These are phyloP conservation scores for Rubroshorea leprosula DNA, from an alignment of 345 rosid genomes.

Conservation along the genomic window DNA sequence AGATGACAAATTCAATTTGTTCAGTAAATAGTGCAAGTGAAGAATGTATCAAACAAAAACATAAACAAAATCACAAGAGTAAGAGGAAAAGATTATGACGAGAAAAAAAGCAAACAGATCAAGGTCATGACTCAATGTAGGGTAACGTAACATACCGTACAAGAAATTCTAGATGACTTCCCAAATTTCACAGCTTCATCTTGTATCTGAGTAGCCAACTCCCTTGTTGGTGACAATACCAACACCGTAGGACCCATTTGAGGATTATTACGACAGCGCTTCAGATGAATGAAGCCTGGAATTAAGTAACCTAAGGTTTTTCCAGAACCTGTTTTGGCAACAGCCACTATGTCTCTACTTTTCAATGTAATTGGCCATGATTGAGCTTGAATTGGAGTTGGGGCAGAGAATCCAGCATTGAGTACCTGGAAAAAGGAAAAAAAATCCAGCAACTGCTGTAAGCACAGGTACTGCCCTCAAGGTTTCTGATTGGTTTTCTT, in stretches of 20 bases:
- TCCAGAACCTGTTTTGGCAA: constrained; percentile 97
- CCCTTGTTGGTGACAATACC: constrained; percentile 95
- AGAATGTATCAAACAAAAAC: no score
- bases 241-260: constrained; percentile 86
- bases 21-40: no score
- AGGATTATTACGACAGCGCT: constrained; percentile 55
- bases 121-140: no score
- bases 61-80: no score
- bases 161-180: constrained; percentile 77
- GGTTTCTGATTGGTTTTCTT: constrained; percentile 35
- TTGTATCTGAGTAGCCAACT: constrained; percentile 94
- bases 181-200: constrained; percentile 93
- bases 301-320: constrained; percentile 91
- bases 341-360: constrained; percentile 88
- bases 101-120: no score
- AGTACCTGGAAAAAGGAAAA: constrained; percentile 67
- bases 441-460: constrained; percentile 46
- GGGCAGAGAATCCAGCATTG: constrained; percentile 86
- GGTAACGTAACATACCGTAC: constrained; percentile 49
- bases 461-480: constrained; percentile 54
- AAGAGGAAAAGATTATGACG: no score
- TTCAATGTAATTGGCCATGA: constrained; percentile 96
- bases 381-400: constrained; percentile 99
- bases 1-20: no score
- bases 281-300: constrained; percentile 85